Evolutionary conservation across 768 basidiomycete species (phyloP), one percentile per base, ranked within the genome.

Genomic region (Naematelia encephala): DNA sequence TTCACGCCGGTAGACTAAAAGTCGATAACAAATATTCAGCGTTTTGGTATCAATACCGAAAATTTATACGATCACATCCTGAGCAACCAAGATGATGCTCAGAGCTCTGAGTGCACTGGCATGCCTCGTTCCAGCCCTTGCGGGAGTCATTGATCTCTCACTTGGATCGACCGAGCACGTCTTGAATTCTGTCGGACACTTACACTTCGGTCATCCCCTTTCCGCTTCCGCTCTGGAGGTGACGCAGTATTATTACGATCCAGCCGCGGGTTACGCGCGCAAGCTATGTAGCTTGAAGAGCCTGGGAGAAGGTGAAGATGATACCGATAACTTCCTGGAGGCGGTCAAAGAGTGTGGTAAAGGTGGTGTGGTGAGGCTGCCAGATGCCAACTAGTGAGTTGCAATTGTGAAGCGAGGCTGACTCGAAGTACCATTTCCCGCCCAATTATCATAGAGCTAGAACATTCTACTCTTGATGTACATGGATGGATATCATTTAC

Each of bases 401-500:
- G 68, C 74, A 42, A 79, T 77, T 10, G 12, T 23, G 43, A 56
- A 2, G 19, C 28, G n/a, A 11, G 16, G 22, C 3, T 45, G 53
- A 3, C n/a, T 10, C 53, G 10, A 14, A 64, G 62, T 42, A 64
- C 48, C 22, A 64, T 64, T 28, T 13, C 26, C 8, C 26, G 42
- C 3, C 53, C 62, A 5, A 54, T 64, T 12, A 19, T 48, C 21
- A 78, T 78, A 2, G 73, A 71, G 5, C 62, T 80, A 8, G 48
- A 66, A 10, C 66, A 79, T 55, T 70, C 76, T 1, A 34, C 57
- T 13, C 64, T 80, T 19, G 74, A 80, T 60, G 56, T 79, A 14
- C 63, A 63, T 25, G 78, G 79, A 19, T 78, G 70, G 2, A 59
- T 80, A 25, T 60, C 79, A 45, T 77, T 79, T 27, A 55, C 75